These are phyloP conservation scores for Coemansia sp. DNA, from an alignment of 192 early-diverging fungal species.

Conservation along the genomic window DNA sequence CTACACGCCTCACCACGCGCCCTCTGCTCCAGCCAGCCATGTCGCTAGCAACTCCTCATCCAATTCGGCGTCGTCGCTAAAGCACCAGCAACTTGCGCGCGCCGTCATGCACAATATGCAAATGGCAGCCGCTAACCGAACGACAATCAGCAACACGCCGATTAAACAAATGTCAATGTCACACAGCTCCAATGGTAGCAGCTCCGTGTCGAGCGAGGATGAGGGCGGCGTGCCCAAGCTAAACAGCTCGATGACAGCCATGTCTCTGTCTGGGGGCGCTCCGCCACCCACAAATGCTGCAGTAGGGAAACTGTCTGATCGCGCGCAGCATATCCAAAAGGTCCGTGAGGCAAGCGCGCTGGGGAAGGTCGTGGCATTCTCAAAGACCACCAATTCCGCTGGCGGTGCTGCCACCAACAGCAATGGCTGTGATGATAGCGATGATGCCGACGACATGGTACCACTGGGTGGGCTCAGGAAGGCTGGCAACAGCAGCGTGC, in stretches of 20 bases:
- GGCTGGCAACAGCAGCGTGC: not conserved
- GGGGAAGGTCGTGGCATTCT: conserved; percentile 27
- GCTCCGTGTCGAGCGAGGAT: conserved; percentile 32
- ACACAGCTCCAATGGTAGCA: conserved; percentile 26
- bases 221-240: conserved; percentile 29
- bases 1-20: not conserved
- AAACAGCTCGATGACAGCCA: conserved; percentile 26
- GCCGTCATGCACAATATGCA: conserved; percentile 1
- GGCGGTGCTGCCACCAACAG: not conserved
- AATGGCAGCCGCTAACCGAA: not conserved
- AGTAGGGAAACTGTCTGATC: conserved; percentile 20
- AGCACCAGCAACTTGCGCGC: not conserved
- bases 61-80: not conserved
- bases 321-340: conserved; percentile 38
- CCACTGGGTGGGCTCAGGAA: conserved; percentile 40
- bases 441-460: conserved; percentile 31
- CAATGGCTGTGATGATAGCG: conserved; percentile 2
- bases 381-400: not conserved
- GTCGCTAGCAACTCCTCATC: not conserved
- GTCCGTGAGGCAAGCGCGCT: conserved; percentile 45
- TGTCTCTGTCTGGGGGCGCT: conserved; percentile 17
- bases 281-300: not conserved
- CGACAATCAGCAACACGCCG: not conserved
- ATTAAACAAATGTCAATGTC: conserved; percentile 2
- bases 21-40: conserved; percentile 1